A percentile compares a stretch with the other conserved stretches of the same genome.
These are phyloP conservation scores for Starmera quercuum DNA, from an alignment of 805 yeast species.

Conservation along the genomic window DNA sequence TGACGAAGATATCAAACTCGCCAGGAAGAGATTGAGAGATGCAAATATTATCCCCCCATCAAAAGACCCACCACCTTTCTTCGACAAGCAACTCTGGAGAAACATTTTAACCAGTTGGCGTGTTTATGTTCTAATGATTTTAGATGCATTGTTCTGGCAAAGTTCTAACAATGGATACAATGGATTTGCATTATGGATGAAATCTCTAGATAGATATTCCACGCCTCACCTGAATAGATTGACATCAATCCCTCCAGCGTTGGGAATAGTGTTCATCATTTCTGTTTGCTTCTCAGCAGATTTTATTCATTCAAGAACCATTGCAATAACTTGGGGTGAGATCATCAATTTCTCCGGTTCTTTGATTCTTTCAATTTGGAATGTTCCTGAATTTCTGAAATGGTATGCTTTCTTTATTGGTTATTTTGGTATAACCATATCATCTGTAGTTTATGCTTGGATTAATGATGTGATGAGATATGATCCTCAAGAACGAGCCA, in stretches of 20 bases:
- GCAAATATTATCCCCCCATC: conserved; percentile 29
- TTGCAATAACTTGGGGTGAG: conserved; percentile 34
- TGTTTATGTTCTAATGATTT: conserved; percentile 37
- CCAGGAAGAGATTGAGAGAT: conserved; percentile 33
- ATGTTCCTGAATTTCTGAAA: conserved; percentile 40
- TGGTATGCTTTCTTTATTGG: conserved; percentile 37
- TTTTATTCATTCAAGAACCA: conserved; percentile 32
- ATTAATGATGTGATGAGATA: conserved; percentile 49
- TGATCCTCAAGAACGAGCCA: conserved; percentile 45
- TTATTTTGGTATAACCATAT: conserved; percentile 38
- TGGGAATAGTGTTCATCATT: conserved; percentile 1
- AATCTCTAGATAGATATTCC: conserved; percentile 29
- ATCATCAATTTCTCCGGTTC: conserved; percentile 37
- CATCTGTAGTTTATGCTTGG: conserved; percentile 53
- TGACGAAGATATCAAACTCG: conserved; percentile 46
- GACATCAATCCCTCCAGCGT: conserved; percentile 33
- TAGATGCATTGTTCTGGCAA: conserved; percentile 50
- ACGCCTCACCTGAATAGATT: conserved; percentile 32
- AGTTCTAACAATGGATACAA: conserved; percentile 43
- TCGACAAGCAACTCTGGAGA: conserved; percentile 41
- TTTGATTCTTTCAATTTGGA: conserved; percentile 40
- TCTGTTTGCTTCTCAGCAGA: conserved; percentile 17
- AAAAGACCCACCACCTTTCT: conserved; percentile 22
- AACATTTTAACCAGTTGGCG: conserved; percentile 49
- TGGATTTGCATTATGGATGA: conserved; percentile 40